Conservation (phyloP, 78 protist genomes). For the Speleostelium caveatum region DNA sequence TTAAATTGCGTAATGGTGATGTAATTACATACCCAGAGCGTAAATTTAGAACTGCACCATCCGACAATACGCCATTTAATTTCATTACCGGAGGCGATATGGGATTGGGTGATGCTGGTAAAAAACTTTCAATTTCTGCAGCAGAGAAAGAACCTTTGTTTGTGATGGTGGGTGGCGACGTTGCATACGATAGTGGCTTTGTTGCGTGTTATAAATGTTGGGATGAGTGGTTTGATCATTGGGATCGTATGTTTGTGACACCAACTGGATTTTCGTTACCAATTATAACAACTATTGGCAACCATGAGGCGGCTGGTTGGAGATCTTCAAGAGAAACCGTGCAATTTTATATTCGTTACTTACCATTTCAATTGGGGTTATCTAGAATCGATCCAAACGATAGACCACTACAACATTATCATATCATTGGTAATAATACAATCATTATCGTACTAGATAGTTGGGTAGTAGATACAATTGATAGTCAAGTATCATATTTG, state of each 20-base stretch:
- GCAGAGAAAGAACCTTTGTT: conserved; percentile 55
- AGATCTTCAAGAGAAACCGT: not conserved
- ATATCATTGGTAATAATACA: conserved; percentile 12
- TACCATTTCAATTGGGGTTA: conserved; percentile 54
- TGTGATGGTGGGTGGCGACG: conserved; percentile 81
- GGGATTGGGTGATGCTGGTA: conserved; percentile 17
- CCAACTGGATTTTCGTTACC: conserved; percentile 51
- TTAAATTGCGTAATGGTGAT: not conserved
- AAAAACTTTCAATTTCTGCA: conserved; percentile 15
- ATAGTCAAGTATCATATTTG: conserved; percentile 6
- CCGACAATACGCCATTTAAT: conserved; percentile 17
- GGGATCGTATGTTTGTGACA: conserved; percentile 45
- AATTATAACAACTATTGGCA: conserved; percentile 58
- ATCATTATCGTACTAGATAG: conserved; percentile 43
- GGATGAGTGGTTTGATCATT: conserved; percentile 78
- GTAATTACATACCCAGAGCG: conserved; percentile 8
- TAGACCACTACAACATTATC: conserved; percentile 22
- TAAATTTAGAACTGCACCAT: conserved; percentile 70
- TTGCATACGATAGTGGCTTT: conserved; percentile 74
- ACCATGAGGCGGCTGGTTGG: conserved; percentile 76
- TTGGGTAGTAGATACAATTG: conserved; percentile 19
- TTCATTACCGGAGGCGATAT: conserved; percentile 76
- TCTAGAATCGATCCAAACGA: conserved; percentile 14
- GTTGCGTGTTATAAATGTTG: conserved; percentile 66
- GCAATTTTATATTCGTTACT: conserved; percentile 37